phyloP scores from a whole-genome alignment of 1,139 yeast species.

The Kluyveromyces sp. region DNA sequence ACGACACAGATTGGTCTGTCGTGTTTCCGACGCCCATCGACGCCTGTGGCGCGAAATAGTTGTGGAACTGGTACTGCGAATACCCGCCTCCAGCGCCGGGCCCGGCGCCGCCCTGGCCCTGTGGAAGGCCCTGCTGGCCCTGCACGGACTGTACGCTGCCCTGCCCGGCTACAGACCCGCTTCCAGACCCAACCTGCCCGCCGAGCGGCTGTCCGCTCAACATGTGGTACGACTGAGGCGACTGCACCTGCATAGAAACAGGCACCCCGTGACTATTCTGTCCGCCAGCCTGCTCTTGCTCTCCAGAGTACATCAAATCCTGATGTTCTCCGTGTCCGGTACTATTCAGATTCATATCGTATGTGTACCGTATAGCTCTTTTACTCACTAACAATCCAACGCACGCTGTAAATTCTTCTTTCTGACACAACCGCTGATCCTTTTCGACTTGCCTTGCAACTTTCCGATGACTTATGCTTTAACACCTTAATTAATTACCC shows the following conservation, averaged over 20 bases:
- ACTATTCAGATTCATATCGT: constrained; percentile 4
- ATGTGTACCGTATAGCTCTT: too few species aligned
- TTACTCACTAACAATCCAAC: too few species aligned
- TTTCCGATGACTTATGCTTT: too few species aligned
- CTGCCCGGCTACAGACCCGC: background rate
- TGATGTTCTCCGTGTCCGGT: constrained; percentile 4
- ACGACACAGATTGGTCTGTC: constrained; percentile 2
- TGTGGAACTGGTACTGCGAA: constrained; percentile 7
- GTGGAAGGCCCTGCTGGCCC: background rate
- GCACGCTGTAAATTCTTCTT: too few species aligned
- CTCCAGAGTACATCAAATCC: constrained; percentile 8
- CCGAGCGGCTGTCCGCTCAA: constrained; percentile 3
- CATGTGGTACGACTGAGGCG: constrained; percentile 7
- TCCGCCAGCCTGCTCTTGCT: constrained; percentile 4
- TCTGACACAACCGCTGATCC: too few species aligned
- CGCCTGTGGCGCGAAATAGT: constrained; percentile 5
- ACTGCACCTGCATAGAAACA: constrained; percentile 7
- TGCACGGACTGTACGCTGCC: background rate
- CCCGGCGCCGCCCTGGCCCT: constrained; percentile 1
- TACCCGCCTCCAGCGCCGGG: constrained; percentile 1
- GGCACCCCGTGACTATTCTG: constrained; percentile 5
- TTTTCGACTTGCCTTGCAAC: too few species aligned
- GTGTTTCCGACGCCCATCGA: constrained; percentile 6
- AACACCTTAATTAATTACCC: too few species aligned
- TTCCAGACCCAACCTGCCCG: constrained; percentile 1